These are phyloP conservation scores for Spirogloea muscicola DNA, from an alignment of 139 green algal genomes.

Conservation along the genomic window DNA sequence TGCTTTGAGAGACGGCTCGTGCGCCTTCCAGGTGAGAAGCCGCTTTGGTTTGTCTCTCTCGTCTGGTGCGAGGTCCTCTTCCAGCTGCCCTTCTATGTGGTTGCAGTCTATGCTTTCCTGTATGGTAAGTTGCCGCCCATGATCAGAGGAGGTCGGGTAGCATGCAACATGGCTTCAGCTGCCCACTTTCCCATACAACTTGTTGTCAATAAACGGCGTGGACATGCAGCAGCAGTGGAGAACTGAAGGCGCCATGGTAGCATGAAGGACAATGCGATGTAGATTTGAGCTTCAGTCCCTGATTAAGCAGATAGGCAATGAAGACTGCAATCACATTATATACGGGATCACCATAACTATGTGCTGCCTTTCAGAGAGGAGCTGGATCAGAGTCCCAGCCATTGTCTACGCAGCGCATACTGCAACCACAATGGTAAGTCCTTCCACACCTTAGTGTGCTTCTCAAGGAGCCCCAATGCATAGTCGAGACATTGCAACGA, in stretches of 20 bases:
- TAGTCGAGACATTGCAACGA: too few relatives aligned
- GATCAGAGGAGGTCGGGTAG: too few relatives aligned
- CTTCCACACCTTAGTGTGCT: neutral
- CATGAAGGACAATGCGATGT: too few relatives aligned
- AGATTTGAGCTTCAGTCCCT: too few relatives aligned
- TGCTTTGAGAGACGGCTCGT: too few relatives aligned
- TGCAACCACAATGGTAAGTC: slow-evolving; percentile 57
- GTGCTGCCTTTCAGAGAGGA: neutral
- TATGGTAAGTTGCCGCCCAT: slow-evolving; percentile 4
- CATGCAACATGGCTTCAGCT: neutral
- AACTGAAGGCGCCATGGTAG: too few relatives aligned
- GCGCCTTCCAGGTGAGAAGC: slow-evolving; percentile 44
- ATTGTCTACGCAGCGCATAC: slow-evolving; percentile 67
- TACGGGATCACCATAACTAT: too few relatives aligned
- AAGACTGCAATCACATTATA: too few relatives aligned
- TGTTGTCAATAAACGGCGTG: neutral
- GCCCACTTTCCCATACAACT: neutral
- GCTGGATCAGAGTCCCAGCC: slow-evolving; percentile 68
- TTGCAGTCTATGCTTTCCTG: neutral
- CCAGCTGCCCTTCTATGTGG: slow-evolving; percentile 77
- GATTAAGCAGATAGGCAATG: too few relatives aligned
- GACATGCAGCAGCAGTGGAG: too few relatives aligned
- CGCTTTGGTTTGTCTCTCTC: slow-evolving; percentile 66
- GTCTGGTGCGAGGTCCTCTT: slow-evolving; percentile 62
- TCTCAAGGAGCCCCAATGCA: neutral